These are phyloP conservation scores for Globisporangium cylindrosporum DNA, from an alignment of 352 stramenopile genomes.

Conservation along the genomic window DNA sequence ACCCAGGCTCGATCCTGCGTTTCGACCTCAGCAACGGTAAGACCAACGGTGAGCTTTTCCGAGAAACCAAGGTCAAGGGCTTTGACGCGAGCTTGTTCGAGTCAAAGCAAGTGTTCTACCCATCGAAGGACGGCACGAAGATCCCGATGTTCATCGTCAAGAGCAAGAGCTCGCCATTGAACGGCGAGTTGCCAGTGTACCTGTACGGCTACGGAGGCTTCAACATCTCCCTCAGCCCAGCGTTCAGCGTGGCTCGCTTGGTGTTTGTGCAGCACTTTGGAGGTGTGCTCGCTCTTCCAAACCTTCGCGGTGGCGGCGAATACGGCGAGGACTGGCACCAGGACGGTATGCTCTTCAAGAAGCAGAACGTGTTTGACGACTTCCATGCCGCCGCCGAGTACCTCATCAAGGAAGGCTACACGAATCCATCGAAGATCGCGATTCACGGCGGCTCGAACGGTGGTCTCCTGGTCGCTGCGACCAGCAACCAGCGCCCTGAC, in stretches of 20 bases:
- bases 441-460: constrained; percentile 93
- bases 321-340: constrained; percentile 92
- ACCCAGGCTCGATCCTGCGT: constrained; percentile 76
- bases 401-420: constrained; percentile 88
- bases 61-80: constrained; percentile 78
- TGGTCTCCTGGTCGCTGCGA: constrained; percentile 92
- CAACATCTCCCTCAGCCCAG: constrained; percentile 92
- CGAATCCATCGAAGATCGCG: constrained; percentile 86
- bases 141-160: constrained; percentile 96
- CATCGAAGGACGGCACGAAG: constrained; percentile 91
- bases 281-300: constrained; percentile 90
- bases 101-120: constrained; percentile 86
- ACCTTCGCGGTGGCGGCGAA: constrained; percentile 93
- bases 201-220: constrained; percentile 96
- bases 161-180: constrained; percentile 65
- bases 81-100: constrained; percentile 82
- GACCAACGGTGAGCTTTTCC: constrained; percentile 50
- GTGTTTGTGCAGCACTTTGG: constrained; percentile 91
- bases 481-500: constrained; percentile 87
- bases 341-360: constrained; percentile 91
- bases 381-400: constrained; percentile 94
- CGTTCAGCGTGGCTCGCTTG: constrained; percentile 85
- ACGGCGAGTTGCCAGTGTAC: constrained; percentile 89
- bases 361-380: constrained; percentile 95
- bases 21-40: constrained; percentile 48